Evolutionary conservation across 2,329 filamentous ascomycete genomes (phyloP).

Genomic region (Aspergillus texensis): DNA sequence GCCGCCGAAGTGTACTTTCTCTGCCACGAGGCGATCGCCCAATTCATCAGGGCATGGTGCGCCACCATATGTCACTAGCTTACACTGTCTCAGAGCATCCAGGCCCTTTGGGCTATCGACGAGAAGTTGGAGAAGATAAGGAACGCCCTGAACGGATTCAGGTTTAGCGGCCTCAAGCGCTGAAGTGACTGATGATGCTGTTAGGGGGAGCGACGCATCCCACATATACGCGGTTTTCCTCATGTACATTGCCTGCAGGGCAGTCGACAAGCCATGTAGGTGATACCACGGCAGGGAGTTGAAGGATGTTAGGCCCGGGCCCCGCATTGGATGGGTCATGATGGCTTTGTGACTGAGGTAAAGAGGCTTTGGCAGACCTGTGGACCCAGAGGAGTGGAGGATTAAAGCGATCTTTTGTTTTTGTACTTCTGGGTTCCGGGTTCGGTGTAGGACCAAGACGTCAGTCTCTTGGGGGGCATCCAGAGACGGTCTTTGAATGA

Average conservation of each 20-base stretch:
- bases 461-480: constrained; percentile 13
- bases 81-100: constrained; percentile 39
- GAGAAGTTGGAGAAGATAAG: constrained; percentile 46
- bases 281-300: constrained; percentile 51
- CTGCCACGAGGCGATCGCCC: constrained; percentile 41
- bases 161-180: constrained; percentile 41
- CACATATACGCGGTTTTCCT: constrained; percentile 46
- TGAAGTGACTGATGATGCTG: constrained; percentile 37
- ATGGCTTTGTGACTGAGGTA: constrained; percentile 46
- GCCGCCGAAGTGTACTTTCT: constrained; percentile 41
- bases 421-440: constrained; percentile 30
- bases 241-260: constrained; percentile 50
- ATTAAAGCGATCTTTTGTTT: constrained; percentile 42
- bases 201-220: constrained; percentile 45
- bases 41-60: constrained; percentile 48
- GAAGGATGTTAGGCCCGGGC: constrained; percentile 44
- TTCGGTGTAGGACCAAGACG: constrained; percentile 21
- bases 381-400: constrained; percentile 54
- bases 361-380: constrained; percentile 51
- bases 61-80: constrained; percentile 45
- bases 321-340: constrained; percentile 39
- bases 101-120: constrained; percentile 41
- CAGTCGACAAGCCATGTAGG: constrained; percentile 46
- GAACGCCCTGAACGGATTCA: constrained; percentile 46
- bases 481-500: constrained; percentile 18